Evolutionary conservation across 2,329 filamentous ascomycete genomes (phyloP).

Genomic region (Geosmithia morbida): DNA sequence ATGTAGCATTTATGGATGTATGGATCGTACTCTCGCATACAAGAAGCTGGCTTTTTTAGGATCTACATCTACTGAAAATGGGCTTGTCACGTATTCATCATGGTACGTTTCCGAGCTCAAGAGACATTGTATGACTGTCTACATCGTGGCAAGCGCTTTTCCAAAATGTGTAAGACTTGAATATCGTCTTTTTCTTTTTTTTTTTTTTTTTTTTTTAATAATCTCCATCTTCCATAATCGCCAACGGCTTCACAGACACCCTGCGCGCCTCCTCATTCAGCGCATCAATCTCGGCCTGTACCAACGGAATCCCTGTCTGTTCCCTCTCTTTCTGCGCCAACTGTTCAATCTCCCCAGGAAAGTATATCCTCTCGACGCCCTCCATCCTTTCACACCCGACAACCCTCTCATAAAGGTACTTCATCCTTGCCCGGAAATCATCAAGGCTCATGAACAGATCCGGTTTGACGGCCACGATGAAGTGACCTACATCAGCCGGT

Average conservation of each 20-base stretch:
- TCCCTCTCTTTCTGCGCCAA: conserved; percentile 33
- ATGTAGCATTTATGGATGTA: background rate
- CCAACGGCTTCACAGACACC: conserved; percentile 17
- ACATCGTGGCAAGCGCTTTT: no score
- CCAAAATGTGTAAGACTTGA: no score
- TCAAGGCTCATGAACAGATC: conserved; percentile 59
- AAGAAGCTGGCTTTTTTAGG: no score
- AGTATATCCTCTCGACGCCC: conserved; percentile 44
- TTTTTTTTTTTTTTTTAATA: no score
- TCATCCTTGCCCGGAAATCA: conserved; percentile 51
- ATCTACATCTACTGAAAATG: no score
- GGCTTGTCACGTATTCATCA: no score
- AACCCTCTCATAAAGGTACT: conserved; percentile 37
- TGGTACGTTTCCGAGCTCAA: no score
- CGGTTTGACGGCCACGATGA: conserved; percentile 57
- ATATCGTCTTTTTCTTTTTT: no score
- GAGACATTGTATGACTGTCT: no score
- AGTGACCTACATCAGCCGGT: conserved; percentile 60
- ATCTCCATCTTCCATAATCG: background rate
- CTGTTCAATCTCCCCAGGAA: conserved; percentile 49
- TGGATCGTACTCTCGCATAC: no score
- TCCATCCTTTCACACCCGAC: conserved; percentile 37
- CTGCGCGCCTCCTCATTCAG: conserved; percentile 37
- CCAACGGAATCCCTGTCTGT: conserved; percentile 42
- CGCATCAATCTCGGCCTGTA: conserved; percentile 38